phyloP scores from a whole-genome alignment of 2,329 filamentous ascomycete genomes.

The Diaporthe helianthi region DNA sequence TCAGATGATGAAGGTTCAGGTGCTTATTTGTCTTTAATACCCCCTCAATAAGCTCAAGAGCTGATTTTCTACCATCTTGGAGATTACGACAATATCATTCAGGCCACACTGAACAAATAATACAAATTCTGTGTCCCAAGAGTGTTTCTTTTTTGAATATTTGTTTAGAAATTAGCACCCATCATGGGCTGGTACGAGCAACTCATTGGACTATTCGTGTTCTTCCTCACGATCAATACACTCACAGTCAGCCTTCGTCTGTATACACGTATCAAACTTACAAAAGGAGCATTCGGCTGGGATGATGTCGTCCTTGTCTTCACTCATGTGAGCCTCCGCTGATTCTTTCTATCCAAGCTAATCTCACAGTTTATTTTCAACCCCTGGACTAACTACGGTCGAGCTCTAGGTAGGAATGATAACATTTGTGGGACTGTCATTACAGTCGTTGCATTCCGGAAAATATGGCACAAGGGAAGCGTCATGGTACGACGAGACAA shows the following conservation, averaged over 20 bases:
- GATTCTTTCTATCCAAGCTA: too few relatives aligned
- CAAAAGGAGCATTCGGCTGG: slow-evolving; percentile 30
- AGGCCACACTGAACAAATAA: neutral
- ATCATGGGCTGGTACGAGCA: neutral
- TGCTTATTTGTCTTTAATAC: neutral
- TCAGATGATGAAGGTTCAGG: neutral
- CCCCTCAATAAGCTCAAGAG: too few relatives aligned
- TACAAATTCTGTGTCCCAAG: neutral
- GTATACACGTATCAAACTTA: slow-evolving; percentile 19
- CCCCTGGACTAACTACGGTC: too few relatives aligned
- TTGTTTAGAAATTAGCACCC: too few relatives aligned
- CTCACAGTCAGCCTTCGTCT: slow-evolving; percentile 27
- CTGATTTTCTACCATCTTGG: too few relatives aligned
- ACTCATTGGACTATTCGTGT: slow-evolving; percentile 10
- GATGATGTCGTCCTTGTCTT: slow-evolving; percentile 29
- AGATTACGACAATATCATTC: too few relatives aligned
- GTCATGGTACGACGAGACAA: neutral
- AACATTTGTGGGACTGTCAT: slow-evolving; percentile 2
- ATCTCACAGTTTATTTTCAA: too few relatives aligned
- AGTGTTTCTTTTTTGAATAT: neutral
- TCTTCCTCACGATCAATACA: slow-evolving; percentile 28
- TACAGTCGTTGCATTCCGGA: slow-evolving; percentile 2
- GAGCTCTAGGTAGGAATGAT: slow-evolving; percentile 8
- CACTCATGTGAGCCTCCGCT: slow-evolving; percentile 7
- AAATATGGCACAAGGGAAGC: neutral